These are phyloP conservation scores for Aspergillus kassunensis DNA, from an alignment of 495 filamentous ascomycete species.

Conservation along the genomic window DNA sequence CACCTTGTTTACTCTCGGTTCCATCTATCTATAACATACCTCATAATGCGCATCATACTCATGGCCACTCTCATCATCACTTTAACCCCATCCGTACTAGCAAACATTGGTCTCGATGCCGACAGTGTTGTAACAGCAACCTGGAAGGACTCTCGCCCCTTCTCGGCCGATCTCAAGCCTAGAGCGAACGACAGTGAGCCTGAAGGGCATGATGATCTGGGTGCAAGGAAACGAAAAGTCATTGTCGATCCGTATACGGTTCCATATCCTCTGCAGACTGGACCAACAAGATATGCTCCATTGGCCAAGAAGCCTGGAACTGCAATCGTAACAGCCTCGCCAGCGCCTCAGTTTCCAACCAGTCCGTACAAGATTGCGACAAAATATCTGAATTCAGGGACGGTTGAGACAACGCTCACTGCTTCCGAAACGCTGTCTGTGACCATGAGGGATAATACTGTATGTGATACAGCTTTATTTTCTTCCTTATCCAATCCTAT, in stretches of 20 bases:
- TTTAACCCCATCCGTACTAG: slow-evolving; percentile 42
- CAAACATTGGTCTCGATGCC: slow-evolving; percentile 52
- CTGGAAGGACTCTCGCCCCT: slow-evolving; percentile 57
- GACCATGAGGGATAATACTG: slow-evolving; percentile 59
- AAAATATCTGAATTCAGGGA: slow-evolving; percentile 52
- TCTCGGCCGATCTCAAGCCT: slow-evolving; percentile 24
- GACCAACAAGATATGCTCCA: slow-evolving; percentile 64
- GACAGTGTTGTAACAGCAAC: slow-evolving; percentile 49
- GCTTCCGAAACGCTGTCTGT: slow-evolving; percentile 53
- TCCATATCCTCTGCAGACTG: slow-evolving; percentile 60
- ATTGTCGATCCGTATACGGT: slow-evolving; percentile 40
- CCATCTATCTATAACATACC: neutral
- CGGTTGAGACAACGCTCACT: slow-evolving; percentile 58
- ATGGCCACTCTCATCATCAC: slow-evolving; percentile 32
- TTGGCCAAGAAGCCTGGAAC: slow-evolving; percentile 65
- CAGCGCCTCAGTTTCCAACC: slow-evolving; percentile 57
- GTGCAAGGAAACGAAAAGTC: neutral
- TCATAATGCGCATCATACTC: slow-evolving; percentile 36
- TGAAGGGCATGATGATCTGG: slow-evolving; percentile 10
- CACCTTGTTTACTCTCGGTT: neutral
- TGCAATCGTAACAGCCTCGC: slow-evolving; percentile 56
- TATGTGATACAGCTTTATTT: slow-evolving; percentile 38
- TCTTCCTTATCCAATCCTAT: neutral
- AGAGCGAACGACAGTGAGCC: slow-evolving; percentile 21
- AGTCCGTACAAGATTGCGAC: slow-evolving; percentile 57